These are phyloP conservation scores for Cladosporium sp. DNA, from an alignment of 2,329 filamentous ascomycete genomes.

Conservation along the genomic window DNA sequence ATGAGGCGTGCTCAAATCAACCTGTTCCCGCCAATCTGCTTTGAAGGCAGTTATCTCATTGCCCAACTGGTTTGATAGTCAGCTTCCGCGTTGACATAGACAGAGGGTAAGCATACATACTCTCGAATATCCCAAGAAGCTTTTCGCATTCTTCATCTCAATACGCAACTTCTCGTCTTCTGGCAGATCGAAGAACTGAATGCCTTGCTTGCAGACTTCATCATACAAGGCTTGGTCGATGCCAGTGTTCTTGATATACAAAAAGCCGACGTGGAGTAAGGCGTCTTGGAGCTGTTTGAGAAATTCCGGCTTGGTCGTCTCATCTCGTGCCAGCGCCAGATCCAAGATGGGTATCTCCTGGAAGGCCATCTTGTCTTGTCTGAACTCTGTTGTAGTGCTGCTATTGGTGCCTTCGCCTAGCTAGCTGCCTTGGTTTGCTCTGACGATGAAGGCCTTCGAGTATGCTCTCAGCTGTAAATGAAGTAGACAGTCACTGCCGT, in stretches of 20 bases:
- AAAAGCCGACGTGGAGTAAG: slow-evolving; percentile 79
- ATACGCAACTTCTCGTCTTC: slow-evolving; percentile 65
- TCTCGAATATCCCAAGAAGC: slow-evolving; percentile 43
- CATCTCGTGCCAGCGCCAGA: slow-evolving; percentile 59
- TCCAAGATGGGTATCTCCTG: slow-evolving; percentile 73
- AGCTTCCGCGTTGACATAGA: no score
- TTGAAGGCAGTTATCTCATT: slow-evolving; percentile 65
- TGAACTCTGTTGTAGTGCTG: slow-evolving; percentile 3
- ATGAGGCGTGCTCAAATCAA: slow-evolving; percentile 79
- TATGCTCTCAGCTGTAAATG: slow-evolving; percentile 11
- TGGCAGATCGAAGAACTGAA: slow-evolving; percentile 71
- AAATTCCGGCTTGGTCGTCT: slow-evolving; percentile 66
- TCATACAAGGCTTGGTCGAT: slow-evolving; percentile 62
- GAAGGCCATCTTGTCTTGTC: slow-evolving; percentile 45
- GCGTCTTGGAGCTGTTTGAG: slow-evolving; percentile 67
- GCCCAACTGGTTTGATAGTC: slow-evolving; percentile 37
- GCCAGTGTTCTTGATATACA: slow-evolving; percentile 78
- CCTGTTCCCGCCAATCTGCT: slow-evolving; percentile 77
- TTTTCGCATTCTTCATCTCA: slow-evolving; percentile 45
- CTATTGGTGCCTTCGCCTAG: not conserved
- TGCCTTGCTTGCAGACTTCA: slow-evolving; percentile 62
- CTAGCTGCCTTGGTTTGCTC: not conserved
- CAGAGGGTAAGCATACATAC: slow-evolving; percentile 23
- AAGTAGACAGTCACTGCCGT: slow-evolving; percentile 15
- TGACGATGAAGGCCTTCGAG: not conserved